phyloP scores from a whole-genome alignment of 1,139 yeast genomes.

The Pichia norvegensis region DNA sequence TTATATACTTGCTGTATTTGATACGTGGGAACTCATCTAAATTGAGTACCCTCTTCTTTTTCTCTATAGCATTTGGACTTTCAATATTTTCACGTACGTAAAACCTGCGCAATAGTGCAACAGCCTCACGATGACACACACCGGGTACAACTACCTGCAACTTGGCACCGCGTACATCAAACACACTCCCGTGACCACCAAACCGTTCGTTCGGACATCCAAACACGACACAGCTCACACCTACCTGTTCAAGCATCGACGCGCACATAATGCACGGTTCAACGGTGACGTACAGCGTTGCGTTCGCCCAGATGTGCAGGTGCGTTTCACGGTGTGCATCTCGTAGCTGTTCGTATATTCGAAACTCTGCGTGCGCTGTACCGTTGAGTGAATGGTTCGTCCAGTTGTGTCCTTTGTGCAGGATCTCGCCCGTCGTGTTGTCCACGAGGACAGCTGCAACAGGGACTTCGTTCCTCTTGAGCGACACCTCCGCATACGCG shows the following conservation, averaged over 20 bases:
- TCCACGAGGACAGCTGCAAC: slow-evolving; percentile 61
- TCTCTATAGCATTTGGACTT: slow-evolving; percentile 76
- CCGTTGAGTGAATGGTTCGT: slow-evolving; percentile 84
- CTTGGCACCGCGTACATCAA: slow-evolving; percentile 49
- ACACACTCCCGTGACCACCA: slow-evolving; percentile 93
- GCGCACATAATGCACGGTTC: slow-evolving; percentile 99
- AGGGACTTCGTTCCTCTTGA: slow-evolving; percentile 58
- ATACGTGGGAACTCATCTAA: slow-evolving; percentile 55
- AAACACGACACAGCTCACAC: slow-evolving; percentile 64
- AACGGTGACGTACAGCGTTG: slow-evolving; percentile 80
- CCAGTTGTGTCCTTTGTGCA: slow-evolving; percentile 80
- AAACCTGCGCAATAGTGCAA: slow-evolving; percentile 69
- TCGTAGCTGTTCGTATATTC: slow-evolving; percentile 59
- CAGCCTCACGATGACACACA: slow-evolving; percentile 70
- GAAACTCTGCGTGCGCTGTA: slow-evolving; percentile 86
- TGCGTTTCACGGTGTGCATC: slow-evolving; percentile 18
- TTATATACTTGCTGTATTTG: slow-evolving; percentile 41
- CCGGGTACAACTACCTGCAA: slow-evolving; percentile 51
- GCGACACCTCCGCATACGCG: slow-evolving; percentile 47
- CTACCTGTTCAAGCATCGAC: slow-evolving; percentile 75
- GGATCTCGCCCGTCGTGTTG: slow-evolving; percentile 34
- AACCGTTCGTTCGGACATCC: slow-evolving; percentile 94
- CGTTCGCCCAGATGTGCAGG: slow-evolving; percentile 36
- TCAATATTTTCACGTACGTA: slow-evolving; percentile 77
- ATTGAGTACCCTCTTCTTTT: slow-evolving; percentile 69